Conservation (phyloP, 495 filamentous ascomycete genomes). For the Daldinia caldariorum region DNA sequence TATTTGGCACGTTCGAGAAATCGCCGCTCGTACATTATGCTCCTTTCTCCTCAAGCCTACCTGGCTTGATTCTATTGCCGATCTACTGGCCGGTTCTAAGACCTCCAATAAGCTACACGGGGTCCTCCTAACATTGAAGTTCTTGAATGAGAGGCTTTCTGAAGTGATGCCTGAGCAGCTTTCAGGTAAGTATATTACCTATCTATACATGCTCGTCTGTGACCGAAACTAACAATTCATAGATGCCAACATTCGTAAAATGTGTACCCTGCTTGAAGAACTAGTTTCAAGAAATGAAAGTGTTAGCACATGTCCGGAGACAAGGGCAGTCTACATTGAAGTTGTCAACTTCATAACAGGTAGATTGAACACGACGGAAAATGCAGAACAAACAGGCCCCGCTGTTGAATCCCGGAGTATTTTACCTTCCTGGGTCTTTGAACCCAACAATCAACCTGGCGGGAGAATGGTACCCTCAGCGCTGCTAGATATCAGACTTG, state of each 20-base stretch:
- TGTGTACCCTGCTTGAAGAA: conserved; percentile 26
- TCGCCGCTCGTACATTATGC: conserved; percentile 82
- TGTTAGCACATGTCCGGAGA: conserved; percentile 49
- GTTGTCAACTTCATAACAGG: conserved; percentile 51
- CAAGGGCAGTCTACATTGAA: conserved; percentile 55
- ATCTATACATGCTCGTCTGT: background rate
- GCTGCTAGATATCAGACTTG: conserved; percentile 36
- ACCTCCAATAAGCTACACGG: conserved; percentile 71
- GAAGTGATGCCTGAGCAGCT: conserved; percentile 51
- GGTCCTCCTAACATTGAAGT: conserved; percentile 65
- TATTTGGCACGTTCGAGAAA: conserved; percentile 90
- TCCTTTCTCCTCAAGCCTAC: conserved; percentile 65
- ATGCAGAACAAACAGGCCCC: background rate
- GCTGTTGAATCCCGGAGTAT: background rate
- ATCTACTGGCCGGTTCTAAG: conserved; percentile 55
- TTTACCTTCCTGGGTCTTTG: background rate
- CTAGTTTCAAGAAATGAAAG: conserved; percentile 24
- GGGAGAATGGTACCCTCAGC: conserved; percentile 20
- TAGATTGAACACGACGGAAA: background rate
- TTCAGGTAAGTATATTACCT: conserved; percentile 39
- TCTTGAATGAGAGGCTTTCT: conserved; percentile 59
- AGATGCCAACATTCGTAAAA: conserved; percentile 33
- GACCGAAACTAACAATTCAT: conserved; percentile 5
- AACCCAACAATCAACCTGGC: background rate
- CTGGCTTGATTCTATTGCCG: conserved; percentile 60